Evolutionary conservation across 2,329 filamentous ascomycete genomes (phyloP).

Genomic region (Diaporthe vaccinii): DNA sequence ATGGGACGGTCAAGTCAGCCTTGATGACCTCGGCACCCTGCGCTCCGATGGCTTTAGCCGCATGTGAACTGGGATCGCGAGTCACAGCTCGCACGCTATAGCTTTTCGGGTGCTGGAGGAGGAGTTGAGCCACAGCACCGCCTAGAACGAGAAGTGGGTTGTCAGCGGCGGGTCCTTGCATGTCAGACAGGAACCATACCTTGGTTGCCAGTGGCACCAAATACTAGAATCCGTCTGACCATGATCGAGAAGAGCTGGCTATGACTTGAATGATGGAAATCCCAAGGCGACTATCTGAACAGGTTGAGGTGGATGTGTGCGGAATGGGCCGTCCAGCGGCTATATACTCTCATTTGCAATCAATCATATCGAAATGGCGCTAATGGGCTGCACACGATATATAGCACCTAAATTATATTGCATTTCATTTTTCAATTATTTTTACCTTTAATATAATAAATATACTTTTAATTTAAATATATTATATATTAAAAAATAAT

Average conservation of each 20-base stretch:
- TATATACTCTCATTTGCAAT: background rate
- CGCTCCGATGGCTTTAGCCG: conserved; percentile 9
- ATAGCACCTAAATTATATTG: too few species aligned
- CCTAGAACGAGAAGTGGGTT: background rate
- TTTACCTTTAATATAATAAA: too few species aligned
- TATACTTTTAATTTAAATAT: too few species aligned
- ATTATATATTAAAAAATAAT: too few species aligned
- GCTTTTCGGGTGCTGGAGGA: conserved; percentile 28
- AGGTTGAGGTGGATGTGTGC: too few species aligned
- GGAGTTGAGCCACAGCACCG: conserved; percentile 34
- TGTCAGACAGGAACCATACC: background rate
- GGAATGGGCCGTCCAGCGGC: background rate
- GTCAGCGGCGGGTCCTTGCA: background rate
- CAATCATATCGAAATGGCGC: too few species aligned
- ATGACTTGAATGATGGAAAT: background rate
- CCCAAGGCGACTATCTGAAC: background rate
- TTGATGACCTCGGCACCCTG: conserved; percentile 35
- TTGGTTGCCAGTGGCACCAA: conserved; percentile 40
- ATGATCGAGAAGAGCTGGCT: background rate
- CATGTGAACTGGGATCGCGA: conserved; percentile 21
- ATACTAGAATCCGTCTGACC: conserved; percentile 13
- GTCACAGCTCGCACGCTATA: conserved; percentile 37
- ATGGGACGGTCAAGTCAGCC: conserved; percentile 33
- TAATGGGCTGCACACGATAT: too few species aligned
- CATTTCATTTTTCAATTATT: too few species aligned